Conservation (phyloP, 345 rosid species). For the Laguncularia racemosa region DNA sequence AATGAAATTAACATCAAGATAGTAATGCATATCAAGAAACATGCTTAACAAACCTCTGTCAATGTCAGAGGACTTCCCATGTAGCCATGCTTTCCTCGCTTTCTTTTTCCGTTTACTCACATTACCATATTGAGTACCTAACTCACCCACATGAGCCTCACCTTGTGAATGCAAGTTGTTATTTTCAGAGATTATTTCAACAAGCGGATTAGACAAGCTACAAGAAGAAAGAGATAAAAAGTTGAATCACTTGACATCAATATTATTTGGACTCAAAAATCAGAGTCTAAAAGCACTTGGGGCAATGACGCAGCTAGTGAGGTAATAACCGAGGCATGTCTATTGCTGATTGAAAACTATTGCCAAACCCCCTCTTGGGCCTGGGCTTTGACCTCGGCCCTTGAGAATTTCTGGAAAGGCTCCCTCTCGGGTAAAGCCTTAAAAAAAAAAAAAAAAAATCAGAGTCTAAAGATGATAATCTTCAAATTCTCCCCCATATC, state of each 20-base stretch:
- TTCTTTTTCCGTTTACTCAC: slow-evolving; percentile 36
- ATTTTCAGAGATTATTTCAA: slow-evolving; percentile 21
- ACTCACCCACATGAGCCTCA: slow-evolving; percentile 21
- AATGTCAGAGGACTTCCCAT: slow-evolving; percentile 20
- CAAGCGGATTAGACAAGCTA: slow-evolving; percentile 29
- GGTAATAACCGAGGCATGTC: slow-evolving; percentile 37
- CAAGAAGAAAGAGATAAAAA: slow-evolving; percentile 19
- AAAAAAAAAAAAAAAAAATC: too few relatives aligned
- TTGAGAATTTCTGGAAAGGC: slow-evolving; percentile 44
- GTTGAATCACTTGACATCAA: background rate
- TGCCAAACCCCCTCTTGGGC: slow-evolving; percentile 39
- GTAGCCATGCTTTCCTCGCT: slow-evolving; percentile 33
- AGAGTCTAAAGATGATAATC: slow-evolving; percentile 3
- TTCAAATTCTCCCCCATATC: slow-evolving; percentile 4
- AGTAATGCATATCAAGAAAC: background rate
- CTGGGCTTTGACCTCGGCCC: slow-evolving; percentile 26
- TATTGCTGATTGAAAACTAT: slow-evolving; percentile 44
- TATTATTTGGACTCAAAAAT: background rate
- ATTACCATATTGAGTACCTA: slow-evolving; percentile 14
- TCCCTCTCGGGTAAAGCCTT: slow-evolving; percentile 23
- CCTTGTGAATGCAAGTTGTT: slow-evolving; percentile 15
- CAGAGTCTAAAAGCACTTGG: slow-evolving; percentile 7
- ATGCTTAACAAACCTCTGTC: slow-evolving; percentile 30
- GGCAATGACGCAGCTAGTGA: slow-evolving; percentile 39
- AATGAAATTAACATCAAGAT: background rate